phyloP scores from a whole-genome alignment of 441 rosid species.

The Gossypium lobatum region DNA sequence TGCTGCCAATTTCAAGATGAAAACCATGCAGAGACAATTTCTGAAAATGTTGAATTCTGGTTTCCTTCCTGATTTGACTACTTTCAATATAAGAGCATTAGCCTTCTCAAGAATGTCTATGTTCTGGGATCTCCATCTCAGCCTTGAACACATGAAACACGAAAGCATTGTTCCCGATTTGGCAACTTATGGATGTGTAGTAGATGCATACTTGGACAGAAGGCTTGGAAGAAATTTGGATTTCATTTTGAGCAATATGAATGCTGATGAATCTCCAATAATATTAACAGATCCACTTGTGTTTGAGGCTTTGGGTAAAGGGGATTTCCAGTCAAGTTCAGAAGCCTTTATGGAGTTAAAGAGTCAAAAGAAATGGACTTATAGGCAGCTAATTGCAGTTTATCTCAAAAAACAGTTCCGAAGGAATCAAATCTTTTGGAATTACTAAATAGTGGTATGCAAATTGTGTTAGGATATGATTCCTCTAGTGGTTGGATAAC shows the following conservation, averaged over 20 bases:
- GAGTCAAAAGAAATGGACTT: slow-evolving; percentile 6
- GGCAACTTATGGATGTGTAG: slow-evolving; percentile 3
- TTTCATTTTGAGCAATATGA: not conserved
- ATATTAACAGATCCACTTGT: not conserved
- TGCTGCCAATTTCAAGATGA: slow-evolving; percentile 44
- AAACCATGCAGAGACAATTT: slow-evolving; percentile 73
- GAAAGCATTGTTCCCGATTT: not conserved
- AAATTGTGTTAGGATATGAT: not conserved
- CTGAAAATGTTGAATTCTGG: slow-evolving; percentile 33
- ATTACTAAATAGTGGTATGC: not conserved
- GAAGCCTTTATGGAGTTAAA: slow-evolving; percentile 5
- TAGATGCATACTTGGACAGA: slow-evolving; percentile 7
- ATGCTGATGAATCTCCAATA: not conserved
- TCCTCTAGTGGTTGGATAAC: not conserved
- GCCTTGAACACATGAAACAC: slow-evolving; percentile 8
- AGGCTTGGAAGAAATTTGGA: slow-evolving; percentile 9
- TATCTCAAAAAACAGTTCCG: slow-evolving; percentile 6
- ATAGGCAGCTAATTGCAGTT: slow-evolving; percentile 8
- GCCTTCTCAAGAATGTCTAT: slow-evolving; percentile 9
- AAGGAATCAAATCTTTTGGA: slow-evolving; percentile 3
- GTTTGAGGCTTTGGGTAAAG: slow-evolving; percentile 9
- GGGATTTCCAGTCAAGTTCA: not conserved
- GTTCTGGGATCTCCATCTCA: slow-evolving; percentile 5
- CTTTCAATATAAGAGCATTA: slow-evolving; percentile 5
- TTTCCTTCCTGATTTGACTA: slow-evolving; percentile 1